Evolutionary conservation across 2,329 filamentous ascomycete genomes (phyloP).

Genomic region (Penicillium sp.): DNA sequence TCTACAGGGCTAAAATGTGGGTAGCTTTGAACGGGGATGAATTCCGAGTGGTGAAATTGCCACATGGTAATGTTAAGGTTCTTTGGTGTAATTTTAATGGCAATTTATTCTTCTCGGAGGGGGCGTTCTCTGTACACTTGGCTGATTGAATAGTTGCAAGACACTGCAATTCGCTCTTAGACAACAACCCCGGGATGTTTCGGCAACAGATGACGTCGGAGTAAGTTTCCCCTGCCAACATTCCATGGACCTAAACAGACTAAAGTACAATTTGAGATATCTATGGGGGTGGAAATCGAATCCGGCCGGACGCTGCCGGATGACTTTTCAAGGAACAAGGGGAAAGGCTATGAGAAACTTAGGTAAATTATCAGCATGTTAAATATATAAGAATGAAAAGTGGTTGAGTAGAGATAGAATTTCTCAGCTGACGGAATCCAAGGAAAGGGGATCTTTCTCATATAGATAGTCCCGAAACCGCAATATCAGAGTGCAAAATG

Average conservation of each 20-base stretch:
- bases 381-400: neutral
- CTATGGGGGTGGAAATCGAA: slow-evolving; percentile 1
- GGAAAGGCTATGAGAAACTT: neutral
- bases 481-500: neutral
- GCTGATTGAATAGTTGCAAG: neutral
- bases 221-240: neutral
- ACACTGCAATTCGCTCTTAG: neutral
- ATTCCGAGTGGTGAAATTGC: slow-evolving; percentile 1
- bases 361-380: neutral
- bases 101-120: neutral
- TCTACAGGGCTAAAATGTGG: neutral
- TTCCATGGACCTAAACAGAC: neutral
- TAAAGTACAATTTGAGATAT: neutral
- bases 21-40: neutral
- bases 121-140: neutral
- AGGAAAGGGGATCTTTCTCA: neutral
- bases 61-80: slow-evolving; percentile 1
- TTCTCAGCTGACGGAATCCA: neutral
- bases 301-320: slow-evolving; percentile 3
- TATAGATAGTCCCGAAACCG: neutral
- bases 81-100: neutral
- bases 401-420: neutral
- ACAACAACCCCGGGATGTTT: neutral
- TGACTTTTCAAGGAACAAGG: neutral
- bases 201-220: slow-evolving; percentile 7